These are phyloP conservation scores for Chlamydomonas asymmetrica DNA, from an alignment of 139 green algal genomes.

Conservation along the genomic window DNA sequence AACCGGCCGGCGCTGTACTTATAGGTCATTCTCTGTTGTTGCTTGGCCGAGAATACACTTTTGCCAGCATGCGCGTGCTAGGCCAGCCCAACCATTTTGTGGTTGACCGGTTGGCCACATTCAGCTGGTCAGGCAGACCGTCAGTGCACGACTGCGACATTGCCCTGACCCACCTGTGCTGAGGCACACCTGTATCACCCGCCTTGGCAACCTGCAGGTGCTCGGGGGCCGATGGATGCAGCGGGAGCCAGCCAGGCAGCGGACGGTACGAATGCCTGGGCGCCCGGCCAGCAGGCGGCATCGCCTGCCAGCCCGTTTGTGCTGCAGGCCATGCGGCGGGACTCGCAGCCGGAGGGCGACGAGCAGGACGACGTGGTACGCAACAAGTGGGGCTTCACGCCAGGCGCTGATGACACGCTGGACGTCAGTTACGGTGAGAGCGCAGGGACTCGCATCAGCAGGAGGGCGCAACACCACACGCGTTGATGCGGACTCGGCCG, in stretches of 20 bases:
- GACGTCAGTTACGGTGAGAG: slow-evolving; percentile 40
- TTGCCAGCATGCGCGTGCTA: too few relatives aligned
- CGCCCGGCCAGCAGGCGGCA: neutral
- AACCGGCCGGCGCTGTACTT: too few relatives aligned
- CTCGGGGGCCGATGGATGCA: neutral
- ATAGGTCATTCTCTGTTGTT: too few relatives aligned
- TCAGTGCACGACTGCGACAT: too few relatives aligned
- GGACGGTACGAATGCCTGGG: neutral
- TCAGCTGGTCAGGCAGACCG: too few relatives aligned
- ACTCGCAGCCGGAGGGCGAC: neutral
- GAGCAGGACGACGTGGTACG: slow-evolving; percentile 33
- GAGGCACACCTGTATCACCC: neutral
- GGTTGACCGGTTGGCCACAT: too few relatives aligned
- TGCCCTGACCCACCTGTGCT: neutral
- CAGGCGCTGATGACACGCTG: slow-evolving; percentile 61
- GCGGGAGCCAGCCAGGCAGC: neutral
- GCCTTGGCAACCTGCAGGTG: neutral
- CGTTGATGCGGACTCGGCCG: too few relatives aligned
- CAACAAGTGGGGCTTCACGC: slow-evolving; percentile 81
- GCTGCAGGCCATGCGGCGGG: slow-evolving; percentile 30
- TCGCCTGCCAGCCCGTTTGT: slow-evolving; percentile 33
- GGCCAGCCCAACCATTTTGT: too few relatives aligned
- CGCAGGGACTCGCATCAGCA: too few relatives aligned
- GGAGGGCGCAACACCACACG: too few relatives aligned
- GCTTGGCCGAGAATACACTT: too few relatives aligned